A percentile compares a stretch with the other conserved stretches of the same genome.
Evolutionary conservation across 306 rosid genomes (phyloP).

Genomic region (Citrullus mucosospermus): DNA sequence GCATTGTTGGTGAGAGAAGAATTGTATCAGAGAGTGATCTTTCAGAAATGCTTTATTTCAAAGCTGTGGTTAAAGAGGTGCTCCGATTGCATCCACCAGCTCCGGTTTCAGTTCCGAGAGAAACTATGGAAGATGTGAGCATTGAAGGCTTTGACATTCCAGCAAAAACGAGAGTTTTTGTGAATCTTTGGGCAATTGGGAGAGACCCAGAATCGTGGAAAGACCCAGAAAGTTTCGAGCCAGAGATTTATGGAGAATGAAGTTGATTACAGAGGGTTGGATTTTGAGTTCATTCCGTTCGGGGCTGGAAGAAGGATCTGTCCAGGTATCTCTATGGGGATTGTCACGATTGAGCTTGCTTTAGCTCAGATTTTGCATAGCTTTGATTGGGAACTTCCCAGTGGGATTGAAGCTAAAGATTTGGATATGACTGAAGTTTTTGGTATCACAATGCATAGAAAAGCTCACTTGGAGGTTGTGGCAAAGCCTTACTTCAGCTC

Average conservation of each 20-base stretch:
- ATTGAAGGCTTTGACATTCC: constrained; percentile 19
- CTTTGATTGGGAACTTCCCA: constrained; percentile 29
- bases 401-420: constrained; percentile 12
- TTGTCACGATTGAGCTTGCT: constrained; percentile 21
- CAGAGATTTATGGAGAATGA: constrained; percentile 13
- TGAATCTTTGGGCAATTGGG: constrained; percentile 24
- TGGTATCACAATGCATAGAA: constrained; percentile 7
- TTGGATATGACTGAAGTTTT: constrained; percentile 24
- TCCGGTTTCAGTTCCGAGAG: constrained; percentile 26
- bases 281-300: constrained; percentile 20
- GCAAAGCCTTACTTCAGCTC: not conserved
- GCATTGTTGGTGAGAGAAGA: not conserved
- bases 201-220: constrained; percentile 25
- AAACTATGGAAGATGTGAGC: constrained; percentile 19
- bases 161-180: constrained; percentile 12
- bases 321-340: constrained; percentile 18
- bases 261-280: not conserved
- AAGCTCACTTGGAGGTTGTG: not conserved
- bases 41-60: constrained; percentile 13
- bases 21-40: constrained; percentile 17
- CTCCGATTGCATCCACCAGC: constrained; percentile 23
- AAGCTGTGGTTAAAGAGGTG: constrained; percentile 24
- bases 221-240: constrained; percentile 15
- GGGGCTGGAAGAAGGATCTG: constrained; percentile 35
- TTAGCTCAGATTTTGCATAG: constrained; percentile 22